Evolutionary conservation across 345 rosid species (phyloP).

Genomic region (Isatis tinctoria): DNA sequence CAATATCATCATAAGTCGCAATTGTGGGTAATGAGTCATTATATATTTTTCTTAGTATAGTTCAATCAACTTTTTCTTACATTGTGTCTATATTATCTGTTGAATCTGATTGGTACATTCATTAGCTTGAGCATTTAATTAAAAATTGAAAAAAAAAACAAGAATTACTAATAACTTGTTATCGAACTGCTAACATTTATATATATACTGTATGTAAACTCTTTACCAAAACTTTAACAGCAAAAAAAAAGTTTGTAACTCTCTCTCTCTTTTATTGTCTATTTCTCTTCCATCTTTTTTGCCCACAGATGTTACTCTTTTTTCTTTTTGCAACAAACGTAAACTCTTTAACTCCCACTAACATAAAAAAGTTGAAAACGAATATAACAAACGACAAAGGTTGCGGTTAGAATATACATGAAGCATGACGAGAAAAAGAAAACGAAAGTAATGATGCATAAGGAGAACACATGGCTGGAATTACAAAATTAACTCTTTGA

Average conservation of each 20-base stretch:
- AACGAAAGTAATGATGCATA: conserved; percentile 4
- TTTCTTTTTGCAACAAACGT: conserved; percentile 11
- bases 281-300: conserved; percentile 12
- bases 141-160: background rate
- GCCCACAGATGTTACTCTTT: background rate
- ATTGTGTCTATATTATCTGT: background rate
- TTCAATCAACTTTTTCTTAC: background rate
- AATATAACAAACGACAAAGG: conserved; percentile 15
- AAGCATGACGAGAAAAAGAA: conserved; percentile 8
- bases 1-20: background rate
- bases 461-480: conserved; percentile 17
- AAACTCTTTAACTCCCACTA: conserved; percentile 21
- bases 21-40: conserved; percentile 26
- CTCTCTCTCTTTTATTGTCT: background rate
- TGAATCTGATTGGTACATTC: conserved; percentile 15
- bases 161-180: background rate
- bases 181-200: background rate
- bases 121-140: background rate
- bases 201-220: background rate
- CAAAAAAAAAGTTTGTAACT: background rate
- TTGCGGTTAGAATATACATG: conserved; percentile 13
- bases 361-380: background rate
- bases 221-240: background rate
- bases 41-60: background rate
- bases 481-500: background rate